Percentiles rank a stretch among this genome's conserved stretches.
phyloP scores from a whole-genome alignment of 495 filamentous ascomycete species.

The Penicillium waksmanii region DNA sequence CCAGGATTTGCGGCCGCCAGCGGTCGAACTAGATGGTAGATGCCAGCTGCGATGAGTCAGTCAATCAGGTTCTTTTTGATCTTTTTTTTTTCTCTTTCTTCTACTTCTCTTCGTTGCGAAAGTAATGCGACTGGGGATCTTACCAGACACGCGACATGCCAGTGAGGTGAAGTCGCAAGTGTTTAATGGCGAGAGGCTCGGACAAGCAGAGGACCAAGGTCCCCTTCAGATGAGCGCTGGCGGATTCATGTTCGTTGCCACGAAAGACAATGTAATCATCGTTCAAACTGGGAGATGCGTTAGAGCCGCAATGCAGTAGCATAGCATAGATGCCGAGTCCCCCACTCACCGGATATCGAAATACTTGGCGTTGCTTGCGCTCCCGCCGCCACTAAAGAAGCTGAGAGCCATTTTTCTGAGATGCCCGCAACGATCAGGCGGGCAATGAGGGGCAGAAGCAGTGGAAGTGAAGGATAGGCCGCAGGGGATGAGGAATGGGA shows the following conservation, averaged over 20 bases:
- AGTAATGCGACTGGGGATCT: slow-evolving; percentile 29
- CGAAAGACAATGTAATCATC: slow-evolving; percentile 80
- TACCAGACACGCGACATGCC: slow-evolving; percentile 73
- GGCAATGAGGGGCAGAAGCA: slow-evolving; percentile 11
- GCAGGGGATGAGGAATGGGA: slow-evolving; percentile 1
- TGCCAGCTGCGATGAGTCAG: slow-evolving; percentile 43
- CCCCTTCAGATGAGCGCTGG: slow-evolving; percentile 74
- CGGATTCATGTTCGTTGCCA: slow-evolving; percentile 73
- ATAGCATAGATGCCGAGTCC: neutral
- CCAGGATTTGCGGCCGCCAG: slow-evolving; percentile 50
- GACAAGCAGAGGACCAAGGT: slow-evolving; percentile 75
- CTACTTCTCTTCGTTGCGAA: neutral
- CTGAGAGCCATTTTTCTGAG: slow-evolving; percentile 50
- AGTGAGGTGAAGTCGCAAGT: slow-evolving; percentile 70
- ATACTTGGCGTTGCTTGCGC: slow-evolving; percentile 55
- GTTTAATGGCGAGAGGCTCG: slow-evolving; percentile 68
- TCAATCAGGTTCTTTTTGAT: slow-evolving; percentile 14
- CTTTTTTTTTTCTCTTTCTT: neutral
- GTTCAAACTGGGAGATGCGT: slow-evolving; percentile 60
- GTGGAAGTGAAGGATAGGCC: neutral
- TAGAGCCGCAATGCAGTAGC: slow-evolving; percentile 3
- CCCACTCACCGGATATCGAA: slow-evolving; percentile 58
- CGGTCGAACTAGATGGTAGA: slow-evolving; percentile 47
- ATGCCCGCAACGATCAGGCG: slow-evolving; percentile 26
- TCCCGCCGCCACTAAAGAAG: slow-evolving; percentile 52